A percentile compares a stretch with the other conserved stretches of the same genome.
Evolutionary conservation across 164 flowering plant genomes (phyloP).

Genomic region (Berberis vulgaris): DNA sequence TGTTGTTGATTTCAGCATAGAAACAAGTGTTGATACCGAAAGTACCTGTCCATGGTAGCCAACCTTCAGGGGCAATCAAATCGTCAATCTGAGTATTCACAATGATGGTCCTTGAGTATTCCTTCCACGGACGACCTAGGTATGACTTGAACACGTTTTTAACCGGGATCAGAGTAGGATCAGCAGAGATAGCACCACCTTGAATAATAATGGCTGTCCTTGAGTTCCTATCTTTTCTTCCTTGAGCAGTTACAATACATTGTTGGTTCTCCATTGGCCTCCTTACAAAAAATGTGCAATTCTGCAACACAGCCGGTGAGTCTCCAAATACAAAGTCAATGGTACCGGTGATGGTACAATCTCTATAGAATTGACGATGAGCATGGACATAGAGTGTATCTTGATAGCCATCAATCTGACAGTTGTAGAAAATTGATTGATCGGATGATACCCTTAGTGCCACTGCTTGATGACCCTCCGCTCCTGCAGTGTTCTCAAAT

Average conservation of each 20-base stretch:
- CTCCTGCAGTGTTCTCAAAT: too few relatives aligned
- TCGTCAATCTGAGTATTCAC: not conserved
- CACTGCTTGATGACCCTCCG: too few relatives aligned
- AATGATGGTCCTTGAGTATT: not conserved
- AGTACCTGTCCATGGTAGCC: not conserved
- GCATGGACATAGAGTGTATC: too few relatives aligned
- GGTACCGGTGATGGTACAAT: too few relatives aligned
- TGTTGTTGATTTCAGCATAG: not conserved
- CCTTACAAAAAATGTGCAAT: not conserved
- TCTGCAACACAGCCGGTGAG: too few relatives aligned
- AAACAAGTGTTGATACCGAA: not conserved
- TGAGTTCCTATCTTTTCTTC: not conserved
- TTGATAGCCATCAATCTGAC: too few relatives aligned
- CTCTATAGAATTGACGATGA: too few relatives aligned
- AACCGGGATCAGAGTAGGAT: not conserved
- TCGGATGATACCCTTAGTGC: too few relatives aligned
- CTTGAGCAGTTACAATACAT: not conserved
- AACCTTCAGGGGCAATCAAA: not conserved
- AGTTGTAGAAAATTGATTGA: too few relatives aligned
- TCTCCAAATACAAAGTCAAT: too few relatives aligned
- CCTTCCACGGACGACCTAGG: conserved; percentile 1
- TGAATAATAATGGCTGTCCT: not conserved
- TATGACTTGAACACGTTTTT: not conserved
- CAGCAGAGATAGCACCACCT: not conserved
- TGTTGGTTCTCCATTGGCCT: not conserved